Evolutionary conservation across 2,329 filamentous ascomycete genomes (phyloP).

Genomic region (Dryadomyces quercivorus): DNA sequence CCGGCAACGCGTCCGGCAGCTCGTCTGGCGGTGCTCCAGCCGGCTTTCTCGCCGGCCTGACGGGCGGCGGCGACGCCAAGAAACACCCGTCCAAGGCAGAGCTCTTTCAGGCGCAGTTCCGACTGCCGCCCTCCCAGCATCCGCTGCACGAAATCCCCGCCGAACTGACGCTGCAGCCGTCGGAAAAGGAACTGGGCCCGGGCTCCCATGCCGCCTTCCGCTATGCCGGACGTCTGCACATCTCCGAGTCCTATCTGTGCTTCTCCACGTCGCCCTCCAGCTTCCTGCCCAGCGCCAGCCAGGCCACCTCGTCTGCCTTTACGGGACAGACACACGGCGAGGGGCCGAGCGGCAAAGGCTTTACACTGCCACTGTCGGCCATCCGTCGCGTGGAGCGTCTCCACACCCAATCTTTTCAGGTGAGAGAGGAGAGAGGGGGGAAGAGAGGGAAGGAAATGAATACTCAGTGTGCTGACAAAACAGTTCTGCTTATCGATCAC

Average conservation of each 20-base stretch:
- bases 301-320: constrained; percentile 69
- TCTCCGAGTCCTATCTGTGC: constrained; percentile 90
- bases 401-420: constrained; percentile 78
- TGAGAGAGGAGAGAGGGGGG: constrained; percentile 14
- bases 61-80: constrained; percentile 46
- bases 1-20: constrained; percentile 29
- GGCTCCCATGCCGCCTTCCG: constrained; percentile 59
- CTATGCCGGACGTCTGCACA: constrained; percentile 83
- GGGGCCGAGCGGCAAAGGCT: constrained; percentile 88
- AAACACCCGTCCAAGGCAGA: constrained; percentile 75
- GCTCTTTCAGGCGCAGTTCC: constrained; percentile 92
- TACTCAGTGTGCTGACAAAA: too few species aligned
- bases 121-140: constrained; percentile 81
- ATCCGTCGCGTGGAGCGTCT: constrained; percentile 86
- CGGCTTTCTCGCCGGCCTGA: constrained; percentile 28
- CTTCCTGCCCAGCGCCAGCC: constrained; percentile 69
- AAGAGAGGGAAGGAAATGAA: too few species aligned
- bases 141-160: constrained; percentile 94
- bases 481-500: constrained; percentile 87
- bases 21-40: constrained; percentile 9
- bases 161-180: constrained; percentile 71
- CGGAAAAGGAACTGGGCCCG: constrained; percentile 18
- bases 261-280: constrained; percentile 90
- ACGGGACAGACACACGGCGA: constrained; percentile 88
- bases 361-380: constrained; percentile 84